These are phyloP conservation scores for Kodamaea fungicola DNA, from an alignment of 1,139 yeast species.

Conservation along the genomic window DNA sequence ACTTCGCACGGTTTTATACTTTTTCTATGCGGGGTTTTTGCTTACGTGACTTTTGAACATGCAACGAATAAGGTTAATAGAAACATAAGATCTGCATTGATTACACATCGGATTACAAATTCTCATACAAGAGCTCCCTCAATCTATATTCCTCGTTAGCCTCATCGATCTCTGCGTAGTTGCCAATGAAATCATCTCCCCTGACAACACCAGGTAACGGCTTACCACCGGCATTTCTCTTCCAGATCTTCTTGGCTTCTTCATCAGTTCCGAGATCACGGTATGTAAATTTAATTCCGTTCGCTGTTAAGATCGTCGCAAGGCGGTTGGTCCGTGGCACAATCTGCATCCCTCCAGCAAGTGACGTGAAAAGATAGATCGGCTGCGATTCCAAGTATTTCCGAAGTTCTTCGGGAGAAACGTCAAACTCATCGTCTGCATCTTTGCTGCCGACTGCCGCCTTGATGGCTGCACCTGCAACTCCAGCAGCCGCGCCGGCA, in stretches of 20 bases:
- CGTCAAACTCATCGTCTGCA: conserved; percentile 31
- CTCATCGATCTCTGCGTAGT: conserved; percentile 76
- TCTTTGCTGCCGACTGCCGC: conserved; percentile 7
- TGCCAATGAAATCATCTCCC: conserved; percentile 86
- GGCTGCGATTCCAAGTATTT: conserved; percentile 52
- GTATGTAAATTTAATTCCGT: conserved; percentile 62
- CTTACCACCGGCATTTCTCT: conserved; percentile 70
- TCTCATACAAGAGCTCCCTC: conserved; percentile 54
- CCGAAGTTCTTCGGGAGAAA: conserved; percentile 45
- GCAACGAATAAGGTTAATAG: too few relatives aligned
- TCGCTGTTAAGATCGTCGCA: conserved; percentile 72
- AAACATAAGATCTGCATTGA: too few relatives aligned
- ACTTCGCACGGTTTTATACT: neutral
- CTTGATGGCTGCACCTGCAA: conserved; percentile 5
- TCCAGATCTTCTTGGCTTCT: conserved; percentile 84
- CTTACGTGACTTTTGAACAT: neutral
- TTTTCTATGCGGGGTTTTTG: too few relatives aligned
- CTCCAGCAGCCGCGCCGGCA: conserved; percentile 5
- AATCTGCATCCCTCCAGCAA: conserved; percentile 87
- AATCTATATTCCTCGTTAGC: conserved; percentile 81
- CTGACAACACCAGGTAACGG: conserved; percentile 87
- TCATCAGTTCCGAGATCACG: conserved; percentile 88
- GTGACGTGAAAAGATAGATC: conserved; percentile 75
- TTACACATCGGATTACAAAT: conserved; percentile 23
- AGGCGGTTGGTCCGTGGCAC: conserved; percentile 78